These are phyloP conservation scores for Epichloe gansuensis DNA, from an alignment of 2,329 filamentous ascomycete genomes.

Conservation along the genomic window DNA sequence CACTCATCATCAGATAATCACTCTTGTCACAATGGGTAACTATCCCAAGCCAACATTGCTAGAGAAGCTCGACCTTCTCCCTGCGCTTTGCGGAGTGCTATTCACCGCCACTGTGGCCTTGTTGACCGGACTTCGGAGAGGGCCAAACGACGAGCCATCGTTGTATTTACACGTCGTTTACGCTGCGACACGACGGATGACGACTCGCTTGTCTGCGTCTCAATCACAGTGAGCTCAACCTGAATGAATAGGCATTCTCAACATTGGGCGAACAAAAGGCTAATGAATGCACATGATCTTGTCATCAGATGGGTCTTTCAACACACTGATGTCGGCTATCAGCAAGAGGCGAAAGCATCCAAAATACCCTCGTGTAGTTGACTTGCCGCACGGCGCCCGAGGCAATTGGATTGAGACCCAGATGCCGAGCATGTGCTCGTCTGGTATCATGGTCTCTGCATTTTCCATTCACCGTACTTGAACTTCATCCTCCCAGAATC, in stretches of 20 bases:
- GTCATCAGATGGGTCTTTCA: slow-evolving; percentile 8
- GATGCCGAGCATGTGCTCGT: slow-evolving; percentile 10
- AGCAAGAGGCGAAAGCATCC: slow-evolving; percentile 4
- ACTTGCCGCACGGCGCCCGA: slow-evolving; percentile 9
- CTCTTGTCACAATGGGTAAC: not conserved
- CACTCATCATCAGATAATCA: not conserved
- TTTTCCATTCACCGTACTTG: not conserved
- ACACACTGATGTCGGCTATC: slow-evolving; percentile 7
- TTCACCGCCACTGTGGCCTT: slow-evolving; percentile 1
- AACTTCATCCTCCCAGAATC: not conserved
- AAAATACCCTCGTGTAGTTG: slow-evolving; percentile 6
- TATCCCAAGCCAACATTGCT: slow-evolving; percentile 1
- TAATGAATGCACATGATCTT: not conserved
- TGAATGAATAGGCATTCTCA: not conserved
- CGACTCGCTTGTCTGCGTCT: slow-evolving; percentile 6
- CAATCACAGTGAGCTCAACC: slow-evolving; percentile 9
- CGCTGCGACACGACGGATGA: slow-evolving; percentile 8
- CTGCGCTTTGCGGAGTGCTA: slow-evolving; percentile 6
- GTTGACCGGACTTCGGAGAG: slow-evolving; percentile 5
- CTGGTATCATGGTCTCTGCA: slow-evolving; percentile 13
- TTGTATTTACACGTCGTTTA: slow-evolving; percentile 10
- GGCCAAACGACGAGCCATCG: slow-evolving; percentile 9
- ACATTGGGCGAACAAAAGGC: not conserved
- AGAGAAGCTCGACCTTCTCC: slow-evolving; percentile 9
- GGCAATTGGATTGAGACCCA: slow-evolving; percentile 12